Conservation (phyloP, 176 grass and related monocot species). For the Cenchrus americanus region DNA sequence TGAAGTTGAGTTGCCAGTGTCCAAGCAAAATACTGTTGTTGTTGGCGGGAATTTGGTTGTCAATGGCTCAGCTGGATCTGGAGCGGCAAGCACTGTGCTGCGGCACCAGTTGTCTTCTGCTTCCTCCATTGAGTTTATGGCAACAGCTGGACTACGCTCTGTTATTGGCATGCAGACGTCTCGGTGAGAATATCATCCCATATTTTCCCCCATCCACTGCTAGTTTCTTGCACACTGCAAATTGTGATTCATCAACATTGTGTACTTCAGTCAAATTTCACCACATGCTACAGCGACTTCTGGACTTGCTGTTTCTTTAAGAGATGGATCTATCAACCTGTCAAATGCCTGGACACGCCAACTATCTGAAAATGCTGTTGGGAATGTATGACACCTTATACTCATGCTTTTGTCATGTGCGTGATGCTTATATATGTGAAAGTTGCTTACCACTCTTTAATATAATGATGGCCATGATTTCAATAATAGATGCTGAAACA, state of each 20-base stretch:
- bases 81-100: constrained; percentile 72
- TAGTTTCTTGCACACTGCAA: constrained; percentile 26
- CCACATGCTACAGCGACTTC: constrained; percentile 85
- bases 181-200: constrained; percentile 55
- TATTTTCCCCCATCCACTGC: constrained; percentile 11
- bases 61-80: constrained; percentile 65
- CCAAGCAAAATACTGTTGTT: constrained; percentile 70
- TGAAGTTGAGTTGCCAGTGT: constrained; percentile 81
- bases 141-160: constrained; percentile 86
- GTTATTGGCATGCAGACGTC: constrained; percentile 66
- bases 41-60: constrained; percentile 84
- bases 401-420: constrained; percentile 28
- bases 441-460: constrained; percentile 9
- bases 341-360: constrained; percentile 94
- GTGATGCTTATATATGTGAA: constrained; percentile 3
- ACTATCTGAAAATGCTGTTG: constrained; percentile 80
- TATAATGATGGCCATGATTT: constrained; percentile 19
- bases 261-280: constrained; percentile 82
- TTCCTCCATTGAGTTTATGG: constrained; percentile 82
- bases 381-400: constrained; percentile 69
- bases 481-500: constrained; percentile 11
- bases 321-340: constrained; percentile 90
- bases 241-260: constrained; percentile 42
- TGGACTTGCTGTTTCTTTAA: constrained; percentile 78
- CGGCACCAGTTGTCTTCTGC: constrained; percentile 71